These are phyloP conservation scores for Pogostemon cablin DNA, from an alignment of 257 asterid genomes.

Conservation along the genomic window DNA sequence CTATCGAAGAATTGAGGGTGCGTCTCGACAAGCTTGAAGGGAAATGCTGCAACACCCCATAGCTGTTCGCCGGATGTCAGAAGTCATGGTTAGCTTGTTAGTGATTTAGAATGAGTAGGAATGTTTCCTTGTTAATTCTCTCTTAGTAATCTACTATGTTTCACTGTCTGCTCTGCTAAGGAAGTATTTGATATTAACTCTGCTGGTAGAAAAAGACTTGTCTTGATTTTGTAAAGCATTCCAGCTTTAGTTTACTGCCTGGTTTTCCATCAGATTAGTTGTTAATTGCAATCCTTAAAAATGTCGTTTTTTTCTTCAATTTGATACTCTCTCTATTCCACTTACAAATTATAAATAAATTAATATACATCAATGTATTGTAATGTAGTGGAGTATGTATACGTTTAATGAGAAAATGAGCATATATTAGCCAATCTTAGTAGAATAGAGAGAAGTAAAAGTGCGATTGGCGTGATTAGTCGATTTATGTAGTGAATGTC, in stretches of 20 bases:
- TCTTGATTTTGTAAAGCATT: conserved; percentile 19
- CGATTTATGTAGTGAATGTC: no score
- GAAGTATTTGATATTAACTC: conserved; percentile 19
- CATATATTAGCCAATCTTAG: no score
- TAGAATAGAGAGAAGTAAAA: no score
- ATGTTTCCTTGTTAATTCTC: conserved; percentile 6
- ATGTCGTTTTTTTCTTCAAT: no score
- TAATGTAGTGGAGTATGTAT: no score
- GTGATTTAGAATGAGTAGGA: not conserved
- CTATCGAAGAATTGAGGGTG: conserved; percentile 44
- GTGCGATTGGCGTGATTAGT: no score
- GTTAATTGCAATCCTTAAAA: no score
- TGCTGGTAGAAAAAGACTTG: conserved; percentile 5
- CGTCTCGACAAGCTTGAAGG: conserved; percentile 46
- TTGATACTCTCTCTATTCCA: no score
- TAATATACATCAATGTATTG: no score
- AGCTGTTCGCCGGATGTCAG: not conserved
- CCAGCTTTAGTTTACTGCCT: not conserved
- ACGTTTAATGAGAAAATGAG: no score
- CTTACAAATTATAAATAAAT: no score
- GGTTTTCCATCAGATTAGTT: not conserved
- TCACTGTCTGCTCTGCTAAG: not conserved
- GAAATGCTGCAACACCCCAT: conserved; percentile 19
- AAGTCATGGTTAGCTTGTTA: conserved; percentile 31
- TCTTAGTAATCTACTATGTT: conserved; percentile 6